Evolutionary conservation across 345 rosid genomes (phyloP).

Genomic region (Arabidopsis arenosa): DNA sequence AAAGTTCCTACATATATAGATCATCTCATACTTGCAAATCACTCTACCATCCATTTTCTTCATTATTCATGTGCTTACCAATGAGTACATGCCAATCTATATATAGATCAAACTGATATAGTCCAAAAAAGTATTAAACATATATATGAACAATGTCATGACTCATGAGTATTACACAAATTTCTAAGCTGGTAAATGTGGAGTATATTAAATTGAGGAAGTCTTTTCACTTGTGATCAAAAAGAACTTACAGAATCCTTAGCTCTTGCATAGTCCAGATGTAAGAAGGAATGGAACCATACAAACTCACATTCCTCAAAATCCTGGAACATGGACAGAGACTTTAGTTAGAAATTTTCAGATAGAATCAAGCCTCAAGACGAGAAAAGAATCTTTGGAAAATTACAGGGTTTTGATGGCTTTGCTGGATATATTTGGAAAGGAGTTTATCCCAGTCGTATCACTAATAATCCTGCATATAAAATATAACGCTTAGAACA

Average conservation of each 20-base stretch:
- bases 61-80: not conserved
- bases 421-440: slow-evolving; percentile 52
- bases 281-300: slow-evolving; percentile 26
- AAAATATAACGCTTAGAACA: not conserved
- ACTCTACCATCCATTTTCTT: not conserved
- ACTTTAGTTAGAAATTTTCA: not conserved
- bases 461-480: slow-evolving; percentile 58
- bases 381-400: not conserved
- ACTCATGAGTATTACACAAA: not conserved
- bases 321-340: slow-evolving; percentile 11
- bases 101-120: not conserved
- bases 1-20: too few species aligned
- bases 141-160: not conserved
- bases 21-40: not conserved
- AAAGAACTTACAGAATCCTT: slow-evolving; percentile 15
- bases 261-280: slow-evolving; percentile 13
- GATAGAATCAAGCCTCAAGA: slow-evolving; percentile 1
- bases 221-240: not conserved
- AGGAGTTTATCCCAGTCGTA: slow-evolving; percentile 44
- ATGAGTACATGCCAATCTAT: not conserved
- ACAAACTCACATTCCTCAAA: slow-evolving; percentile 39
- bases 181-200: not conserved
- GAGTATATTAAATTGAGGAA: not conserved
- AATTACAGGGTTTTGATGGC: slow-evolving; percentile 25
- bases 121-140: not conserved